These are phyloP conservation scores for Alternaria sp. DNA, from an alignment of 2,329 filamentous ascomycete species.

Conservation along the genomic window DNA sequence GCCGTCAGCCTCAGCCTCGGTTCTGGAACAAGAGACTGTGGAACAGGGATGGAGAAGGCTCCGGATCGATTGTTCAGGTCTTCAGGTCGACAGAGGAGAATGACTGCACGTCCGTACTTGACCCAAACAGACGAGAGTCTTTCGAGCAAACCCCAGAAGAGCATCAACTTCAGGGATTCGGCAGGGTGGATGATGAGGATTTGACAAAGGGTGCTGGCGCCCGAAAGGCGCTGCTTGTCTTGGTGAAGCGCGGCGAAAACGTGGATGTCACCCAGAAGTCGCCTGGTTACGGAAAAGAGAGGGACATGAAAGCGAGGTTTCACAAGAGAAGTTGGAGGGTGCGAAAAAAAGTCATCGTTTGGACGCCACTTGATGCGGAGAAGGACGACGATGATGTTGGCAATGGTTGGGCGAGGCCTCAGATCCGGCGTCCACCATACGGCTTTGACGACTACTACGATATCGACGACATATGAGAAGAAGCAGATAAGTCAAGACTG, in stretches of 20 bases:
- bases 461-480: constrained; percentile 16
- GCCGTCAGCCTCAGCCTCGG: constrained; percentile 15
- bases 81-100: constrained; percentile 13
- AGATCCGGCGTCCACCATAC: constrained; percentile 13
- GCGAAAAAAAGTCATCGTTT: constrained; percentile 21
- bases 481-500: neutral
- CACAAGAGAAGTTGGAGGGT: constrained; percentile 18
- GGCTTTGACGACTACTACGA: constrained; percentile 19
- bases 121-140: constrained; percentile 5
- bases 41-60: constrained; percentile 11
- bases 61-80: constrained; percentile 12
- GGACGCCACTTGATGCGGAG: constrained; percentile 14
- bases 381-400: constrained; percentile 19
- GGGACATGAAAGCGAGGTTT: constrained; percentile 20
- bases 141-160: constrained; percentile 15
- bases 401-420: constrained; percentile 19
- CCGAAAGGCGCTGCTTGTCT: constrained; percentile 12
- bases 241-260: constrained; percentile 15
- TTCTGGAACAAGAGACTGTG: constrained; percentile 14
- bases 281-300: constrained; percentile 17
- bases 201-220: constrained; percentile 14
- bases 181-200: constrained; percentile 16
- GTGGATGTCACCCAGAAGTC: constrained; percentile 12
- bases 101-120: constrained; percentile 10
- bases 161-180: constrained; percentile 6